Percentiles rank a stretch among this genome's conserved stretches.
Conservation (phyloP, 1,139 yeast genomes). For the Pichia sp. region DNA sequence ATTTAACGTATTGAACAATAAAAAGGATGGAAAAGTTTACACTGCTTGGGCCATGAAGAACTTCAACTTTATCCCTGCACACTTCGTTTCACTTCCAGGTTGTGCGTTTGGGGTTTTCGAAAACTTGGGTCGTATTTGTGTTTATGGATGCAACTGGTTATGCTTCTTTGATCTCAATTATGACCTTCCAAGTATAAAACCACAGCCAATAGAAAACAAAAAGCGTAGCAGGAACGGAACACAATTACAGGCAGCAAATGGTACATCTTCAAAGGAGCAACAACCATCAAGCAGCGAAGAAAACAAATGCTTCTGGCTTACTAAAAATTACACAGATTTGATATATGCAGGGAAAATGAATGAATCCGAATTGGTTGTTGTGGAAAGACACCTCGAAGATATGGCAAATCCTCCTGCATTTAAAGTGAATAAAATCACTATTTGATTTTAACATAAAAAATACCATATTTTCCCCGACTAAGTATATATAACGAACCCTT, state of each 20-base stretch:
- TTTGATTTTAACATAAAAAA: slow-evolving; percentile 31
- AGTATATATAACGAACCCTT: neutral
- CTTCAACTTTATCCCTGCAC: slow-evolving; percentile 68
- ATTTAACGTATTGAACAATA: slow-evolving; percentile 38
- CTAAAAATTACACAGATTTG: slow-evolving; percentile 72
- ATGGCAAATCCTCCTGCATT: slow-evolving; percentile 70
- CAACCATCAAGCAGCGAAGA: slow-evolving; percentile 13
- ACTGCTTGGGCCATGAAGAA: slow-evolving; percentile 80
- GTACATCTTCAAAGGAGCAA: slow-evolving; percentile 22
- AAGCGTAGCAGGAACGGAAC: slow-evolving; percentile 66
- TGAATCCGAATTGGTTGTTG: slow-evolving; percentile 56
- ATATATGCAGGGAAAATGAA: slow-evolving; percentile 55
- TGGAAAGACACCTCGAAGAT: slow-evolving; percentile 71
- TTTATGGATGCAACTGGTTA: slow-evolving; percentile 86
- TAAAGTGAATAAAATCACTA: slow-evolving; percentile 60
- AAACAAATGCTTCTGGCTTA: slow-evolving; percentile 60
- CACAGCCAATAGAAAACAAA: slow-evolving; percentile 26
- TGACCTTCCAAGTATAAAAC: slow-evolving; percentile 9
- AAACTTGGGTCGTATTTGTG: slow-evolving; percentile 50
- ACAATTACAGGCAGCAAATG: slow-evolving; percentile 35
- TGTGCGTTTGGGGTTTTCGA: slow-evolving; percentile 70
- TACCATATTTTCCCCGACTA: neutral
- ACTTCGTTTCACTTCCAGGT: slow-evolving; percentile 55
- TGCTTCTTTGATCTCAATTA: slow-evolving; percentile 65
- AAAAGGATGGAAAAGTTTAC: slow-evolving; percentile 23